Evolutionary conservation across 306 rosid genomes (phyloP), one percentile per base, ranked within the genome.

Genomic region (Citrullus colocynthis): DNA sequence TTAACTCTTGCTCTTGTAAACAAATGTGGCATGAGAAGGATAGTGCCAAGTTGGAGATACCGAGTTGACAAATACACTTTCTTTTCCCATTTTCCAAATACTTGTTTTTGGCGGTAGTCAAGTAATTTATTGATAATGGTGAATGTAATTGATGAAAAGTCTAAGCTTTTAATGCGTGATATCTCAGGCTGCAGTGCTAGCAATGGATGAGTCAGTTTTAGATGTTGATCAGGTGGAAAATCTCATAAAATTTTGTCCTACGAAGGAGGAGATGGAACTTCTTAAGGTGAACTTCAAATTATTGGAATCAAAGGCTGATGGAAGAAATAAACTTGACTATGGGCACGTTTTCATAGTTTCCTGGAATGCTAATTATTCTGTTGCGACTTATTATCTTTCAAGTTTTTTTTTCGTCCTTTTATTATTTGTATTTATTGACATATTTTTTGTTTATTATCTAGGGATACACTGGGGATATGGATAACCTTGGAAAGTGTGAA

Each of bases 241-340:
- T 84, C 96, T 96, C 56, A 88, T 89, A 44, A 96, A 91, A 85
- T 96, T 89, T 87, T 96, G 99, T 85, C 99, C 99, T 55, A 92
- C 99, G 65, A 93, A 96, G 85, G 99, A 96, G 83, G 99, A 96
- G 88, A 96, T 92, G 98, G 98, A 96, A 65, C 97, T 91, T 85
- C 89, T 96, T 77, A 96, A 89, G 99, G 99, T 96, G 82, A 80
- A 74, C 59, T 77, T 83, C 76, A 20, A 24, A 56, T 37, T 60
- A 34, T 5, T 79, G 44, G 34, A 11, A 51, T 34, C 54, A 74
- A 34, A 11, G 24, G 42, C 48, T 6, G 17, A 34, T 16, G 59
- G 59, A 54, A 32, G 63, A 54, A 74, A 32, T 51, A 74, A 74
- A 18, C 62, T 52, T 54, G 49, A 74, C 14, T 74, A 28, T 17